Conservation (phyloP, 805 yeast genomes). For the Cyberlindnera mycetangii region DNA sequence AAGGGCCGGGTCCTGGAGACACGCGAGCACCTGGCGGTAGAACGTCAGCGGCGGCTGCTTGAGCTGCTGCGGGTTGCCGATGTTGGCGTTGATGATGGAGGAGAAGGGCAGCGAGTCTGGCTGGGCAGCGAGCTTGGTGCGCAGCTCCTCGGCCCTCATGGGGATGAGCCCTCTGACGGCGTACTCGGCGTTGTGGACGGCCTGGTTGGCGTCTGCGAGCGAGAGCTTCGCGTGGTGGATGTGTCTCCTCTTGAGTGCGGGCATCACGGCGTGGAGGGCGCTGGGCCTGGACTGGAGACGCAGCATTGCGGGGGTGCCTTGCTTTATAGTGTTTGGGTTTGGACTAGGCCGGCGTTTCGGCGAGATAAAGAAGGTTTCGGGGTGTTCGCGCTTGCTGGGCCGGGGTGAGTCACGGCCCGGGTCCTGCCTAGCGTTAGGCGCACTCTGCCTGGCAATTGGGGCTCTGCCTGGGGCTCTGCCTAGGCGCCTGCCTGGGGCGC, state of each 20-base stretch:
- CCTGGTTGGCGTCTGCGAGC: constrained; percentile 60
- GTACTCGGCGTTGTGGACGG: constrained; percentile 82
- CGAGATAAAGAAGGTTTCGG: too few species aligned
- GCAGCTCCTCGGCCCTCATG: constrained; percentile 84
- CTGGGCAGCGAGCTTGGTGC: constrained; percentile 48
- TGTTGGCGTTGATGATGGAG: constrained; percentile 82
- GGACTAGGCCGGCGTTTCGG: too few species aligned
- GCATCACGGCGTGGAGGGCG: neutral
- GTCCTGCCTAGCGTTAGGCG: too few species aligned
- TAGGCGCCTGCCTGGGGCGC: neutral
- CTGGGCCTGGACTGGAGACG: too few species aligned
- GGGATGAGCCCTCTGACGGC: constrained; percentile 97
- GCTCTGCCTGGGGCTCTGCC: neutral
- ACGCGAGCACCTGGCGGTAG: constrained; percentile 84
- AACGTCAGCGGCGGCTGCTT: constrained; percentile 95
- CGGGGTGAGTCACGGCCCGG: too few species aligned
- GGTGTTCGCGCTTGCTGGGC: neutral
- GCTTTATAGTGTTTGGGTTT: too few species aligned
- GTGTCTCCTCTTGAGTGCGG: too few species aligned
- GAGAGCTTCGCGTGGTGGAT: too few species aligned
- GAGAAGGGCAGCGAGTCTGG: constrained; percentile 72
- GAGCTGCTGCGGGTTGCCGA: constrained; percentile 97
- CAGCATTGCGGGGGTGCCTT: too few species aligned
- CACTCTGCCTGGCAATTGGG: too few species aligned
- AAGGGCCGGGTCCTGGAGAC: constrained; percentile 81